Evolutionary conservation across 2,329 filamentous ascomycete genomes (phyloP).

Genomic region (Aspergillus sp.): DNA sequence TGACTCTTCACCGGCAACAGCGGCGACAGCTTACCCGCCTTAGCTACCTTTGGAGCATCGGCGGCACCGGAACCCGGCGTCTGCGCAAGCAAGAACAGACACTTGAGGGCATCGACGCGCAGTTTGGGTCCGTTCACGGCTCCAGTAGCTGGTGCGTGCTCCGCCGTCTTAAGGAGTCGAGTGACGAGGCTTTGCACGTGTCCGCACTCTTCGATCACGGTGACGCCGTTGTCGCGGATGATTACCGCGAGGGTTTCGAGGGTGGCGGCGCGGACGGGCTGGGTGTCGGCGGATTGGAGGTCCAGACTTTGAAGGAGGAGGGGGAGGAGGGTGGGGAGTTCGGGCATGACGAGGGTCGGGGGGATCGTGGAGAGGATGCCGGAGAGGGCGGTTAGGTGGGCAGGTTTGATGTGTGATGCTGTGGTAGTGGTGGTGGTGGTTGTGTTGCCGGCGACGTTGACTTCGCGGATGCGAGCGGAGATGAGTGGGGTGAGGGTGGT

Average conservation of each 20-base stretch:
- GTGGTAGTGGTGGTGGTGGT: conserved; percentile 29
- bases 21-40: conserved; percentile 38
- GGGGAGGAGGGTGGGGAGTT: conserved; percentile 59
- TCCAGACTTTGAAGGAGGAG: conserved; percentile 66
- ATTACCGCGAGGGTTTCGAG: conserved; percentile 61
- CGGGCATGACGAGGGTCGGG: conserved; percentile 60
- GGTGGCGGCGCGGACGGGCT: conserved; percentile 60
- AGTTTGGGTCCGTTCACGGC: conserved; percentile 31
- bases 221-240: conserved; percentile 57
- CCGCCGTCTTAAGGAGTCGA: conserved; percentile 54
- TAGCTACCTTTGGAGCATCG: conserved; percentile 27
- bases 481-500: conserved; percentile 60
- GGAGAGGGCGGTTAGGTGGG: conserved; percentile 64
- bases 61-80: conserved; percentile 15
- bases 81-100: conserved; percentile 42
- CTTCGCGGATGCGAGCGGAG: conserved; percentile 52
- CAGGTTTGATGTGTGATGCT: conserved; percentile 51
- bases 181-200: conserved; percentile 60
- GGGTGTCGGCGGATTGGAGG: conserved; percentile 47
- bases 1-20: conserved; percentile 59
- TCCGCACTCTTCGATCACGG: conserved; percentile 53
- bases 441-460: conserved; percentile 36
- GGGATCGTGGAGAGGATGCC: conserved; percentile 63
- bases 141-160: conserved; percentile 22
- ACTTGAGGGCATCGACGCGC: conserved; percentile 39